Percentiles rank a stretch among this genome's conserved stretches.
These are phyloP conservation scores for Tricholoma saponaceum DNA, from an alignment of 768 basidiomycete species.

Conservation along the genomic window DNA sequence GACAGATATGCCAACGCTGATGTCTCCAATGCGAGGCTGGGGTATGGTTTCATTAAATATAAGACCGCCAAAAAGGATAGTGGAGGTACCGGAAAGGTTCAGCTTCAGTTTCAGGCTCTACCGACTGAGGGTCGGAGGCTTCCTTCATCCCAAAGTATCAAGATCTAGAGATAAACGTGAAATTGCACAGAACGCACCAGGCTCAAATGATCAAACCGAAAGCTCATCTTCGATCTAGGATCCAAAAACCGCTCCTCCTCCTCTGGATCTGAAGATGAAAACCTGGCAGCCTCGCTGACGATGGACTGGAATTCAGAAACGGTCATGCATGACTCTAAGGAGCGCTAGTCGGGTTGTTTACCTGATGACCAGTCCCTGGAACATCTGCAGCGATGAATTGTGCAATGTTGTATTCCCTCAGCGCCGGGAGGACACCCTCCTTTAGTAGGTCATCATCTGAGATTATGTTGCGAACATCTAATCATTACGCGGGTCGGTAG, in stretches of 20 bases:
- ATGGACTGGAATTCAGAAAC: conserved; percentile 53
- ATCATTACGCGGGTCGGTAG: conserved; percentile 9
- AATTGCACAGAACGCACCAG: conserved; percentile 47
- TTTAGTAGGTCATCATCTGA: conserved; percentile 83
- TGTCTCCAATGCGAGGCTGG: conserved; percentile 67
- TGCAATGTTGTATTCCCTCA: conserved; percentile 81
- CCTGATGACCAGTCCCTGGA: conserved; percentile 73
- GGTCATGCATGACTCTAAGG: neutral
- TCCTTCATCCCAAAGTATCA: conserved; percentile 42
- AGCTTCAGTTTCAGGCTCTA: conserved; percentile 56
- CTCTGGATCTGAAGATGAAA: conserved; percentile 36
- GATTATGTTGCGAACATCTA: conserved; percentile 90
- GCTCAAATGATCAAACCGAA: conserved; percentile 81
- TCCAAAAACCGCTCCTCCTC: conserved; percentile 76
- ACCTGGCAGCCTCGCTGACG: conserved; percentile 67
- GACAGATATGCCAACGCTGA: conserved; percentile 63
- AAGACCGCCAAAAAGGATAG: neutral
- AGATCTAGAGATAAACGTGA: conserved; percentile 1
- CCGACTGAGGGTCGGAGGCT: conserved; percentile 65
- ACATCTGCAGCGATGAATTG: conserved; percentile 89
- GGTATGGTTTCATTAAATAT: neutral
- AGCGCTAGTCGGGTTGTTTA: conserved; percentile 26
- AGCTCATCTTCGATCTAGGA: conserved; percentile 73
- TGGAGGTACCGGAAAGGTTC: conserved; percentile 75
- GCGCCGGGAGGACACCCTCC: conserved; percentile 68